Base-by-base conservation (phyloP, 2,329 filamentous ascomycete species). In the Penicillium sp. region DNA sequence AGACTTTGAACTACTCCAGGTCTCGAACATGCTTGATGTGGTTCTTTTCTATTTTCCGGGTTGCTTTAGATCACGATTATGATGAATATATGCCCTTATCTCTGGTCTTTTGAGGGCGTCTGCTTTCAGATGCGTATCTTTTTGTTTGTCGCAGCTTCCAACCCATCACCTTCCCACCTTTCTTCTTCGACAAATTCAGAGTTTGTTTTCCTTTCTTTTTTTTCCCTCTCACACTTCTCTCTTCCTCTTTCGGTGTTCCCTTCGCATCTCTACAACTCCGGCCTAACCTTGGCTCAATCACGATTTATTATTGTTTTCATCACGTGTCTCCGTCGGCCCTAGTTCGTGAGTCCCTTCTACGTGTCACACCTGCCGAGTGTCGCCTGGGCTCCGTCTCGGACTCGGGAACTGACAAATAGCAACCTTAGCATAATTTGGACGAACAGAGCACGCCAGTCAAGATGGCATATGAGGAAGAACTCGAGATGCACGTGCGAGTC, bases 311-410 rank as follows among this genome's bases (percentile, higher is more conserved):
- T 27, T 21, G 18, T 21, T 21, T 21, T 27, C 23, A 38, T 51
- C 49, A 51, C 40, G 49, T 51, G 49, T 21, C n/a, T n/a, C 10
- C 13, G 13, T 31, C 25, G 31, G 40, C 49, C 49, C 49, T 51
- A 51, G 8, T 25, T 46, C 35, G 40, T 51, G 49, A 31, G 49
- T 38, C 16, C 16, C 16, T n/a, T 31, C 49, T 23, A 31, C 23
- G 7, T n/a, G 18, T 35, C 18, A 34, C 12, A 31, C 18, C 16
- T n/a, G 18, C 10, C 1, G 16, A 41, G 10, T 16, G 15, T 42
- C 16, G 25, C 15, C 15, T 13, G 4, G 7, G 29, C 29, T 25
- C 23, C 8, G 38, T 37, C 8, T 48, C 1, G n/a, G 34, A 48
- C 12, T 27, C 25, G 8, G 15, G 9, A 44, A 21, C 15, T 31